Percentiles rank a stretch among this genome's conserved stretches.
Conservation (phyloP, 495 filamentous ascomycete genomes). For the Mycothermus thermophilus region DNA sequence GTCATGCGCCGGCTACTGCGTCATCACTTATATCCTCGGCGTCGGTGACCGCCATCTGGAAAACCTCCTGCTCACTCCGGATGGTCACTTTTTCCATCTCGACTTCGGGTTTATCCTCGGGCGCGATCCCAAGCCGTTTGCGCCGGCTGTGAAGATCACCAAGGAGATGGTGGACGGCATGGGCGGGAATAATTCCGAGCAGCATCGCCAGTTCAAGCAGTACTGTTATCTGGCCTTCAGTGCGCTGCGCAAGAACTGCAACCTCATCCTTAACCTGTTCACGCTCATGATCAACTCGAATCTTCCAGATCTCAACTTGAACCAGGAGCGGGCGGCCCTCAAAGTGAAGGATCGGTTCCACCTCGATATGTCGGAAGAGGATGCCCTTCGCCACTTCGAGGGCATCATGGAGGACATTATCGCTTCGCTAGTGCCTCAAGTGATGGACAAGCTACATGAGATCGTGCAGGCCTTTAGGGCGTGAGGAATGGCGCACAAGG, state of each 20-base stretch:
- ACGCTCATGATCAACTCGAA: constrained; percentile 94
- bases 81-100: constrained; percentile 94
- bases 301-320: constrained; percentile 84
- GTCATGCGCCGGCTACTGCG: constrained; percentile 93
- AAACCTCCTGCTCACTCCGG: constrained; percentile 81
- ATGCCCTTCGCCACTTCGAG: constrained; percentile 77
- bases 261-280: constrained; percentile 91
- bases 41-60: constrained; percentile 95
- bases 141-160: constrained; percentile 89
- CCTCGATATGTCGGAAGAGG: constrained; percentile 84
- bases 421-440: constrained; percentile 74
- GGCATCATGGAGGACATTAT: constrained; percentile 78
- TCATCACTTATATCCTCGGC: constrained; percentile 97
- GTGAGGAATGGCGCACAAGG: constrained; percentile 20
- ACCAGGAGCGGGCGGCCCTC: constrained; percentile 81
- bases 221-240: constrained; percentile 95
- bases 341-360: constrained; percentile 94
- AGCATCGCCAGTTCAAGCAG: constrained; percentile 78
- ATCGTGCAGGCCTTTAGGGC: constrained; percentile 82
- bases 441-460: constrained; percentile 90
- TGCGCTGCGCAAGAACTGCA: constrained; percentile 73
- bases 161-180: constrained; percentile 98
- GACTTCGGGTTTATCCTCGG: constrained; percentile 98
- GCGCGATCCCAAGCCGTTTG: constrained; percentile 93
- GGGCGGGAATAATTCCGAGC: constrained; percentile 65